Evolutionary conservation across 2,329 filamentous ascomycete species (phyloP).

Genomic region (Pseudogymnoascus sp.): DNA sequence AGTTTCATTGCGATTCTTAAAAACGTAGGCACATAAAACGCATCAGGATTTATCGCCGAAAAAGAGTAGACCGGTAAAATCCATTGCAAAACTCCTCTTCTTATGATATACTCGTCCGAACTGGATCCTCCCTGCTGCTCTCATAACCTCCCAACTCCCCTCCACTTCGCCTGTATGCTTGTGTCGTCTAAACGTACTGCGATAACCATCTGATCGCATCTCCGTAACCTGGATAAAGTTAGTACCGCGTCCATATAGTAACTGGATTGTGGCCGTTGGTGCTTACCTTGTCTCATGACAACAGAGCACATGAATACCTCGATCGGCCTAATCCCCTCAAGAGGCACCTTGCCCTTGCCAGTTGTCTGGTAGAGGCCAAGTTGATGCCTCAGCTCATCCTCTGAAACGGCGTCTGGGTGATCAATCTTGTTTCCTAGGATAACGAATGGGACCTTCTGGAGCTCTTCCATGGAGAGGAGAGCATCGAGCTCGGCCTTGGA

Average conservation of each 20-base stretch:
- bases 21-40: constrained; percentile 8
- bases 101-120: constrained; percentile 19
- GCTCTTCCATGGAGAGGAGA: constrained; percentile 92
- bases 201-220: constrained; percentile 88
- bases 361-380: constrained; percentile 94
- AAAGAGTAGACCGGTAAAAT: constrained; percentile 13
- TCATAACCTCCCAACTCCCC: constrained; percentile 7
- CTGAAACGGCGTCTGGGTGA: constrained; percentile 87
- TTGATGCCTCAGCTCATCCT: constrained; percentile 89
- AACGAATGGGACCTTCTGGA: constrained; percentile 90
- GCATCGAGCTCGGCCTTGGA: constrained; percentile 96
- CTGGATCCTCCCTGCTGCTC: constrained; percentile 7
- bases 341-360: constrained; percentile 86
- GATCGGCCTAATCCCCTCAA: constrained; percentile 87
- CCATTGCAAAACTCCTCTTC: constrained; percentile 25
- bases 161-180: not conserved
- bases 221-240: constrained; percentile 55
- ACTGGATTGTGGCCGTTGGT: not conserved
- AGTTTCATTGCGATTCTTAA: constrained; percentile 7
- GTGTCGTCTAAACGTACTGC: constrained; percentile 66
- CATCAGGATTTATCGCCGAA: not conserved
- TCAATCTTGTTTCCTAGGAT: constrained; percentile 99
- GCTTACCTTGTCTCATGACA: constrained; percentile 84
- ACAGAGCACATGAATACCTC: constrained; percentile 99
- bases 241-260: constrained; percentile 18